Base-by-base conservation (phyloP, 345 rosid species). In the Melastoma malabathricum region DNA sequence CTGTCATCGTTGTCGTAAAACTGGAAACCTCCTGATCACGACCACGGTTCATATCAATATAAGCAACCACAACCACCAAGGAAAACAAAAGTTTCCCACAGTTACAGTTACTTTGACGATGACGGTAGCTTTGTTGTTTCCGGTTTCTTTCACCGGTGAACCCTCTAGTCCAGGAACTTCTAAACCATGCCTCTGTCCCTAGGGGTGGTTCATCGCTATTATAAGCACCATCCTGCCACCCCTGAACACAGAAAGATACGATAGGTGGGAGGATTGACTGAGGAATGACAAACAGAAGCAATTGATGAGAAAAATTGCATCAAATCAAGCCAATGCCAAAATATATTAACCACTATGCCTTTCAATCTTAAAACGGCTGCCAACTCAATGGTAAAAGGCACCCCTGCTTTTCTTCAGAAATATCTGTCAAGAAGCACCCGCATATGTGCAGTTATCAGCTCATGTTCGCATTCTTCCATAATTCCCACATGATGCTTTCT, bases 121-220 rank as follows among this genome's bases (percentile, higher is more conserved):
- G 44, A 39, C 20, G 60, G 17, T 58, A 62, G 31, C 58, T 46
- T 52, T 75, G 72, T 47, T 65, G 65, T 65, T 67, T 77, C 58
- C 64, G 65, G 58, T 62, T 64, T 57, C 27, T 10, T 8, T 66
- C 67, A 18, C 59, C 71, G 65, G 66, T 68, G 12, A 80, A 50
- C 52, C 81, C 78, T 60, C 52, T 78, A 14, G 52, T 44, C 52
- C 68, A 69, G 19, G 77, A 67, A 15, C 71, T 75, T 60, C 63
- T 76, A 62, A 75, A 83, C 96, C 96, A 77, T 0, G 96, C 78
- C 13, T 59, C 76, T 60, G 68, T 64, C 43, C 78, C 69, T 43
- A 82, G 72, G 20, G 72, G 65, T 2, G 79, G 68, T 55, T 70
- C 72, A 38, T 68, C 75, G 43, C 25, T 22, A 22, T 81, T 72